Evolutionary conservation across 2,329 filamentous ascomycete species (phyloP).

Genomic region (Phyllosticta citrichinensis): DNA sequence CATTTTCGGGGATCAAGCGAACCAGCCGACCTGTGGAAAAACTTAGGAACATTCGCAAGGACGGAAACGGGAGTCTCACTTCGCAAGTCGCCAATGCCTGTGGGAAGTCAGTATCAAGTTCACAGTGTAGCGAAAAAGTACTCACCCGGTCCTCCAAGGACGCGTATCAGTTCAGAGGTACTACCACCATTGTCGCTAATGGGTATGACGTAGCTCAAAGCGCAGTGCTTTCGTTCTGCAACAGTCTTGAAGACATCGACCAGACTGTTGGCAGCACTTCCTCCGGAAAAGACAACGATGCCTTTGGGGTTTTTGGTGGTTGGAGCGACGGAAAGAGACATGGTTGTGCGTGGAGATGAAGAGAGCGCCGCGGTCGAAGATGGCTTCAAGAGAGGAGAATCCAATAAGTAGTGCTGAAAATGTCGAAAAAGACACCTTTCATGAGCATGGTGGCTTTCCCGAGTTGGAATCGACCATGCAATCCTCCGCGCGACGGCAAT

Average conservation of each 20-base stretch:
- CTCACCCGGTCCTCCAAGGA: conserved; percentile 84
- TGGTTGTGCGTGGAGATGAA: background rate
- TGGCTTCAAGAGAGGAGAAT: background rate
- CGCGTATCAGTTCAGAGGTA: conserved; percentile 84
- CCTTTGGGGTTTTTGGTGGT: conserved; percentile 32
- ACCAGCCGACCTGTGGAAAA: conserved; percentile 66
- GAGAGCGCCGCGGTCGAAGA: background rate
- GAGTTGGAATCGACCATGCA: background rate
- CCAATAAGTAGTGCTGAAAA: background rate
- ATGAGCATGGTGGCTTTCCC: background rate
- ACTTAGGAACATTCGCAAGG: conserved; percentile 1
- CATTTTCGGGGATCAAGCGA: conserved; percentile 66
- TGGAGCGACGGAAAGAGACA: conserved; percentile 12
- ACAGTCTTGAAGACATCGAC: conserved; percentile 74
- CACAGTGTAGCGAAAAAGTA: conserved; percentile 14
- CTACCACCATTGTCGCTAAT: conserved; percentile 95
- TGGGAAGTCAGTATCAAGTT: conserved; percentile 3
- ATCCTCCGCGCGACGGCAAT: background rate
- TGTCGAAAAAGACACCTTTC: background rate
- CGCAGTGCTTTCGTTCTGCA: conserved; percentile 52
- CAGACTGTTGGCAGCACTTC: conserved; percentile 86
- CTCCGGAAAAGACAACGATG: conserved; percentile 82
- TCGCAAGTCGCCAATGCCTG: conserved; percentile 62
- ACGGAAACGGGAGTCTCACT: conserved; percentile 40
- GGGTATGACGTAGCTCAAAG: conserved; percentile 78